Evolutionary conservation across 1,139 yeast species (phyloP), one percentile per base, ranked within the genome.

Genomic region (Sugiyamaella xylanicola): DNA sequence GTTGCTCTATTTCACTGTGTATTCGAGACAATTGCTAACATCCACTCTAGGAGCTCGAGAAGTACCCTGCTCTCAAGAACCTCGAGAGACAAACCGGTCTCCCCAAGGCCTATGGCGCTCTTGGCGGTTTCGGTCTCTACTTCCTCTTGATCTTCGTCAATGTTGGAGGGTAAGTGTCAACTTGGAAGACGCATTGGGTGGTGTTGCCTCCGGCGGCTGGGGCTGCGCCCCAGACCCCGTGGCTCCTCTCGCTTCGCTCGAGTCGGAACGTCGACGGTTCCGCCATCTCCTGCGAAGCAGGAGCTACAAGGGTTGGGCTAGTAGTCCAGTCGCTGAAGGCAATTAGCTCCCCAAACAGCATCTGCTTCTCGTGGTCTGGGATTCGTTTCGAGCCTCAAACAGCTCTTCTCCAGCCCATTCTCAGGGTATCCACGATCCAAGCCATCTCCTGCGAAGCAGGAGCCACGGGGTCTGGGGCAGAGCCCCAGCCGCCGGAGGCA

Each of bases 71-170:
- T 21, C 63, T 73, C 55, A 63, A 63, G 60, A 63, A 70, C 51
- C 44, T 74, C 16, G 77, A 74, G 65, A 52, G 60, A 54, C 73
- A 70, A 60, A 61, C 69, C 37, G 69, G 91, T 20, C 76, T 92
- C 61, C 97, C 98, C 71, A 87, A 93, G 79, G 86, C 96, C 1
- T 92, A 92, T 68, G 87, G 90, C 39, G 87, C 86, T 36, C 73
- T 86, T 56, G 95, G 84, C 20, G 79, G 79, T 21, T 84, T 77
- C 44, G 84, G 73, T 7, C 68, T 83, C 54, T 93, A 93, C 77
- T 78, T 91, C 63, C 74, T 92, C 45, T 73, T 91, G 67, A 84
- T 91, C 59, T 89, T 92, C 75, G 77, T 92, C 69, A 95, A 95
- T 74, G 77, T 91, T 64, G 98, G 97, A 61, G 98, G 96, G 63